Conservation (phyloP, 129 eudicot species). For the Smallanthus sonchifolius region DNA sequence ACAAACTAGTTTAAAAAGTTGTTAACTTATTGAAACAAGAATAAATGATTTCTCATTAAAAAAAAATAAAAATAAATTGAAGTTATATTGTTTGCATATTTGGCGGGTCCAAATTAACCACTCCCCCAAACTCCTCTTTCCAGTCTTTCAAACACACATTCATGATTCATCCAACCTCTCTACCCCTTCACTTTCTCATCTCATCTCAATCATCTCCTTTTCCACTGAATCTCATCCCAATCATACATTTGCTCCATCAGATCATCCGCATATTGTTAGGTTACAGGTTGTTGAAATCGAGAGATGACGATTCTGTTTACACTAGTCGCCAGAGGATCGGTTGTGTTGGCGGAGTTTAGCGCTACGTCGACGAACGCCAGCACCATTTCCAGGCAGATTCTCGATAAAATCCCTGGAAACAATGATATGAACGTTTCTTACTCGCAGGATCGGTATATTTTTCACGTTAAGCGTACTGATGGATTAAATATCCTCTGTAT, state of each 20-base stretch:
- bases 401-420: slow-evolving; percentile 67
- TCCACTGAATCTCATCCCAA: not conserved
- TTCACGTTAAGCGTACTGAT: slow-evolving; percentile 92
- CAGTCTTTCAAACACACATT: not conserved
- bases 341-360: slow-evolving; percentile 79
- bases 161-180: not conserved
- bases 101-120: slow-evolving; percentile 21
- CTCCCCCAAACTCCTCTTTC: not conserved
- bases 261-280: not conserved
- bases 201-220: not conserved
- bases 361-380: slow-evolving; percentile 81
- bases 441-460: slow-evolving; percentile 89
- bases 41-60: not conserved
- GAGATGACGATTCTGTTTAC: slow-evolving; percentile 76
- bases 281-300: not conserved
- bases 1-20: too few relatives aligned
- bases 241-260: not conserved
- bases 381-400: slow-evolving; percentile 68
- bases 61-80: not conserved
- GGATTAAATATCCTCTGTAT: slow-evolving; percentile 92
- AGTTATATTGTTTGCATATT: slow-evolving; percentile 1
- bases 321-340: slow-evolving; percentile 87
- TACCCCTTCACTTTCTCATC: not conserved
- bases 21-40: not conserved
- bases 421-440: slow-evolving; percentile 76